Percentiles rank a stretch among this genome's conserved stretches.
Evolutionary conservation across 805 yeast species (phyloP).

Genomic region (Candida succiphila): DNA sequence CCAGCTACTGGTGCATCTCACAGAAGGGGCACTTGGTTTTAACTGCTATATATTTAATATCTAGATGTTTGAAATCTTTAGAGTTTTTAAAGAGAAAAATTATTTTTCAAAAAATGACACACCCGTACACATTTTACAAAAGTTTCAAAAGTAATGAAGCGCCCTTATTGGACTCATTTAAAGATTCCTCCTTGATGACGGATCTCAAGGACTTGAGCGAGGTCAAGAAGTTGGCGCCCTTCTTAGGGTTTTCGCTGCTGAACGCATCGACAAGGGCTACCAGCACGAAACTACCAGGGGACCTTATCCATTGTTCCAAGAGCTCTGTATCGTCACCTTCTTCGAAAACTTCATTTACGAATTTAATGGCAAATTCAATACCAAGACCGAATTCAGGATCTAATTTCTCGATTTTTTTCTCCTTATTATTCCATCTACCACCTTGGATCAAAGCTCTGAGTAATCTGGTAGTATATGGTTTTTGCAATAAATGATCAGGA

Average conservation of each 20-base stretch:
- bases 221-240: conserved; percentile 36
- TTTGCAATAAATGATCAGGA: conserved; percentile 58
- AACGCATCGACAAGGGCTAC: conserved; percentile 71
- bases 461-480: conserved; percentile 66
- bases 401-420: conserved; percentile 35
- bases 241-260: conserved; percentile 27
- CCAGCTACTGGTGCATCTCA: too few species aligned
- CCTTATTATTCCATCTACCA: conserved; percentile 70
- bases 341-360: conserved; percentile 30
- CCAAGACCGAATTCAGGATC: conserved; percentile 39
- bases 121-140: too few species aligned
- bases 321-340: conserved; percentile 43
- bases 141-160: conserved; percentile 40
- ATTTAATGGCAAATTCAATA: conserved; percentile 44
- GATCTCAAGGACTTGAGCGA: conserved; percentile 43
- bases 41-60: too few species aligned
- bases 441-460: conserved; percentile 74
- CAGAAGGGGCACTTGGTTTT: too few species aligned
- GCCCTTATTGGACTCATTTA: conserved; percentile 48
- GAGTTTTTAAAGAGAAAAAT: too few species aligned
- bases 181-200: conserved; percentile 28
- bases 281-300: conserved; percentile 69
- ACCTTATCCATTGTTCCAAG: conserved; percentile 58
- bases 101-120: too few species aligned
- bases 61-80: too few species aligned